These are phyloP conservation scores for Symmetrospora coprosmae DNA, from an alignment of 768 basidiomycete species.

Conservation along the genomic window DNA sequence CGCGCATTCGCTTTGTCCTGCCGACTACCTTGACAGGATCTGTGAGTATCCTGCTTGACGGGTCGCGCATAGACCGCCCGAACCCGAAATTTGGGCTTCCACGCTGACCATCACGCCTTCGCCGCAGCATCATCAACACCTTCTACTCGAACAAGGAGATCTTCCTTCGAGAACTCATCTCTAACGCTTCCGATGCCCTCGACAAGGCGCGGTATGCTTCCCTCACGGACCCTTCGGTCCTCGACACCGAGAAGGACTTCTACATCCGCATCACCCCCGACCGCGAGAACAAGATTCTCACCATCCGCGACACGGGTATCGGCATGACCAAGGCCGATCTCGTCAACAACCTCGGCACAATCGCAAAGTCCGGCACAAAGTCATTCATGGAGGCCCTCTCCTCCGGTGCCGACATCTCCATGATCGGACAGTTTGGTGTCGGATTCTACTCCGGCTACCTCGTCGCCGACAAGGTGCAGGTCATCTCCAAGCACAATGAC, in stretches of 20 bases:
- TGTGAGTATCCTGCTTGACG: too few species aligned
- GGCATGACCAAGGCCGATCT: constrained; percentile 99
- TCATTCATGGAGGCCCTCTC: constrained; percentile 97
- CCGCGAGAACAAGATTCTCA: constrained; percentile 83
- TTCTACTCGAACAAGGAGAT: constrained; percentile 99
- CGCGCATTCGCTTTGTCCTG: not conserved
- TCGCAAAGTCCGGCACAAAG: constrained; percentile 47
- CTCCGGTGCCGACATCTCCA: constrained; percentile 48
- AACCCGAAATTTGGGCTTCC: not conserved
- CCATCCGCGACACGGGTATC: constrained; percentile 87
- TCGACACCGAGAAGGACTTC: constrained; percentile 83
- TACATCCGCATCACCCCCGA: constrained; percentile 87
- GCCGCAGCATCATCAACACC: constrained; percentile 50
- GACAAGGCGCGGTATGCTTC: constrained; percentile 98
- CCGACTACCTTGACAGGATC: not conserved
- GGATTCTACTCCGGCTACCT: constrained; percentile 99
- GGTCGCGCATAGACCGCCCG: too few species aligned
- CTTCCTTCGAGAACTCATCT: constrained; percentile 96
- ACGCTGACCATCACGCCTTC: not conserved
- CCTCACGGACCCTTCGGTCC: constrained; percentile 75
- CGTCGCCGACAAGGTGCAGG: constrained; percentile 94
- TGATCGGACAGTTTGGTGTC: constrained; percentile 61
- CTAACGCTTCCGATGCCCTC: constrained; percentile 92
- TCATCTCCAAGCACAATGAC: constrained; percentile 98
- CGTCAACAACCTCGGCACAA: constrained; percentile 69